Evolutionary conservation across 2,329 filamentous ascomycete species (phyloP).

Genomic region (Sclerotinia sclerotiorum): DNA sequence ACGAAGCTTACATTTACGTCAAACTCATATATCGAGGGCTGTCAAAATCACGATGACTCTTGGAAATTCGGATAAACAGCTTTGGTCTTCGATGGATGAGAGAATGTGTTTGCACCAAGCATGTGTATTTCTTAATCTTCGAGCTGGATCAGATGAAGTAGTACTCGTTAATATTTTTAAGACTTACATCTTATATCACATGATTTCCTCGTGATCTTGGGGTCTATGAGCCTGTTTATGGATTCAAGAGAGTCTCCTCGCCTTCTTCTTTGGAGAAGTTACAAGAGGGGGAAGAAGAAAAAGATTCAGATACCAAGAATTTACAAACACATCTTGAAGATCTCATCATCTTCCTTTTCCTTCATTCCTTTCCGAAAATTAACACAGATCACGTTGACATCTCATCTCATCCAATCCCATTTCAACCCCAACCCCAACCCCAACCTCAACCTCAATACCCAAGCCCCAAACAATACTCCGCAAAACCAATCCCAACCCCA

Average conservation of each 20-base stretch:
- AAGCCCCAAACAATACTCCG: background rate
- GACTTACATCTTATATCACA: background rate
- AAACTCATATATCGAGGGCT: background rate
- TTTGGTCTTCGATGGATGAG: too few species aligned
- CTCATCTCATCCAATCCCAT: background rate
- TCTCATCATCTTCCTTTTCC: background rate
- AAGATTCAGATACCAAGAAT: too few species aligned
- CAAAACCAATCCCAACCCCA: too few species aligned
- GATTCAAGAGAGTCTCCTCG: background rate
- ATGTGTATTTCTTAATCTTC: background rate
- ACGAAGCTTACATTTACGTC: background rate
- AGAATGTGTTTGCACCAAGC: background rate
- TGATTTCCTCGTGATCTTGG: background rate
- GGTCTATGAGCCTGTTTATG: background rate
- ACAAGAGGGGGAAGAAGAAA: background rate
- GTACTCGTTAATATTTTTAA: background rate
- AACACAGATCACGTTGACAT: background rate
- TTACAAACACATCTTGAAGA: background rate
- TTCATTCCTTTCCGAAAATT: background rate
- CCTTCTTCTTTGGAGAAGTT: too few species aligned
- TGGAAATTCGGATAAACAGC: background rate
- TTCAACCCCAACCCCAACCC: background rate
- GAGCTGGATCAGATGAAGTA: background rate
- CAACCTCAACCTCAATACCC: background rate
- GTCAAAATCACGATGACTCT: background rate